Percentiles rank a stretch among this genome's conserved stretches.
phyloP scores from a whole-genome alignment of 495 filamentous ascomycete species.

The Penicillium ucsense region DNA sequence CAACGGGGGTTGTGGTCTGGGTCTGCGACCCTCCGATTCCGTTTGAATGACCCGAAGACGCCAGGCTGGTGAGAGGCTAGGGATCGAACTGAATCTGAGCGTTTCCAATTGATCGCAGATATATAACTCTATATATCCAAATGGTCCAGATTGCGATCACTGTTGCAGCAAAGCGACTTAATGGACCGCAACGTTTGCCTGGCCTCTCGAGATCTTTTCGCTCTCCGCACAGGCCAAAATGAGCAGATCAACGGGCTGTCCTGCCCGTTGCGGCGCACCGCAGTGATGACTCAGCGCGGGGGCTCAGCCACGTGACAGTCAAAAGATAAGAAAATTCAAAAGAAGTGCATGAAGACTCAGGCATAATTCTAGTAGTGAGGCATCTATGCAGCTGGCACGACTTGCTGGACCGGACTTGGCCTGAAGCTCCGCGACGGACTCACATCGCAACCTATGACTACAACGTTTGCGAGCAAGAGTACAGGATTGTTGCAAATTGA shows the following conservation, averaged over 20 bases:
- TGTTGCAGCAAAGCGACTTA: not conserved
- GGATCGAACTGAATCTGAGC: slow-evolving; percentile 2
- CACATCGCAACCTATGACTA: no score
- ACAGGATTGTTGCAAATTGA: no score
- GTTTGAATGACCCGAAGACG: slow-evolving; percentile 27
- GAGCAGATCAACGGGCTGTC: not conserved
- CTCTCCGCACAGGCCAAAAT: slow-evolving; percentile 5
- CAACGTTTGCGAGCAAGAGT: no score
- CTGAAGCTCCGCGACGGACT: not conserved
- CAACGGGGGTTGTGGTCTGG: slow-evolving; percentile 17
- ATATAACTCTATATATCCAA: not conserved
- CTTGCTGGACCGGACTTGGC: not conserved
- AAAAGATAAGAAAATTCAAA: not conserved
- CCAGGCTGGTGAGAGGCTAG: slow-evolving; percentile 30
- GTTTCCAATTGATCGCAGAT: not conserved
- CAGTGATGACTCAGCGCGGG: slow-evolving; percentile 10
- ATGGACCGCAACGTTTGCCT: slow-evolving; percentile 1
- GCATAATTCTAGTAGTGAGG: not conserved
- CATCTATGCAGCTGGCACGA: no score
- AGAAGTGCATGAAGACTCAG: not conserved
- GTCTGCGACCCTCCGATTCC: slow-evolving; percentile 29
- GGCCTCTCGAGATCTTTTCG: not conserved
- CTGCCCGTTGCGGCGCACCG: not conserved
- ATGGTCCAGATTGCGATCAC: not conserved
- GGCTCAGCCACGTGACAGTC: slow-evolving; percentile 4